Base-by-base conservation (phyloP, 225 moss, liverwort and hornwort genomes). In the Marchantia polymorpha region DNA sequence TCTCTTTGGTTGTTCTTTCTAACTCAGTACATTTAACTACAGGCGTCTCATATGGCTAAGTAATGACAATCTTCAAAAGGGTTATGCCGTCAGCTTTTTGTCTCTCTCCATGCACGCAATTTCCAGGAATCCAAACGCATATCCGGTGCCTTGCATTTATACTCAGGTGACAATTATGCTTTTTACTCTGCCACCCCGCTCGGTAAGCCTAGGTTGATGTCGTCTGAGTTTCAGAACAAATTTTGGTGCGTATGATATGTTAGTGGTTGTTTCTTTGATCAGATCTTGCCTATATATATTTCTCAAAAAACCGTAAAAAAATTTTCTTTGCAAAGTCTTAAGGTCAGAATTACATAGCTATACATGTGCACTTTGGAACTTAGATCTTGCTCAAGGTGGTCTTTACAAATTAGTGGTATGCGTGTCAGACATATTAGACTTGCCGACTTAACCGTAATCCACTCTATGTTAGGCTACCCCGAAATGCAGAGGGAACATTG, bases 81-180 rank as follows among this genome's bases (percentile, higher is more conserved):
- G 99, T 39, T 99, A 95, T 83, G 95, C 91, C 53, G 99, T 99
- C 55, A 87, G 87, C 84, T 99, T 99, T 83, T 78, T 88, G 79
- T 93, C 99, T 22, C 87, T 99, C 56, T 92, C 99, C 23, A 93
- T 99, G 99, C 99, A 99, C 65, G 99, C 99, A 67, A 93, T 95
- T 70, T 99, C 99, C 69, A 88, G 93, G 78, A 95, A 99, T 82
- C 82, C 86, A 59, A 88, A 91, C 66, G 99, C 91, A 56, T 99
- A 91, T 82, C 91, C 90, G 25, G 87, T 90, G 72, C 95, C 99
- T 76, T 99, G 95, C 82, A 93, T 99, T 69, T 99, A 99, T 79
- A 95, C 93, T 75, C 99, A 99, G 93, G 99, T 99, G 83, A 76
- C 8, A 48, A 23, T 17, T 51, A 25, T 52, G 39, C 64, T 10